phyloP scores from a whole-genome alignment of 2,329 filamentous ascomycete species.

The Helotiales sp. region DNA sequence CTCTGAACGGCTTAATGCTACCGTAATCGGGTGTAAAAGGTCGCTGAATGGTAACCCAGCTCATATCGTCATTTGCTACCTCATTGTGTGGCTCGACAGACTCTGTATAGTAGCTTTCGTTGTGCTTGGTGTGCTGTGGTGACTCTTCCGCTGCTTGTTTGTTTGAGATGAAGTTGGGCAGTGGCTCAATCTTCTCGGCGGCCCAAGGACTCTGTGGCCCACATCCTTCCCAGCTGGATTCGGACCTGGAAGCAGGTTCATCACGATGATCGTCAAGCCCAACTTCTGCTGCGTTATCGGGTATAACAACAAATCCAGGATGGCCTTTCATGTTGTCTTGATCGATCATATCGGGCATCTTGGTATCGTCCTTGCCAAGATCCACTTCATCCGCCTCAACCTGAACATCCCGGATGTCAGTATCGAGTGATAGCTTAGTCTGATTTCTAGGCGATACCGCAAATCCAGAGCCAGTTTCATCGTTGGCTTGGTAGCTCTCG shows the following conservation, averaged over 20 bases:
- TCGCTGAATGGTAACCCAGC: conserved; percentile 16
- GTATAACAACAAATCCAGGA: neutral
- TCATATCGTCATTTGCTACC: neutral
- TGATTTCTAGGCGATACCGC: neutral
- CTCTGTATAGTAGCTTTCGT: neutral
- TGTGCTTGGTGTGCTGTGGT: no score
- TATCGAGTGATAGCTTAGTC: neutral
- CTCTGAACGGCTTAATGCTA: conserved; percentile 32
- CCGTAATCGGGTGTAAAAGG: conserved; percentile 23
- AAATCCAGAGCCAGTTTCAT: neutral
- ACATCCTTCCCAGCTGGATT: conserved; percentile 24
- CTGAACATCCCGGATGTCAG: neutral
- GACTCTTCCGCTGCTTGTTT: neutral
- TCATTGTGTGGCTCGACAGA: neutral
- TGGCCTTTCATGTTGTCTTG: neutral
- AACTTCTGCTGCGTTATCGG: neutral
- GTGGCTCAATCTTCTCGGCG: conserved; percentile 18
- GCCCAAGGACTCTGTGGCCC: conserved; percentile 41
- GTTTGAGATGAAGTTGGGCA: neutral
- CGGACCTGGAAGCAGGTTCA: conserved; percentile 4
- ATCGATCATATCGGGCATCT: no score
- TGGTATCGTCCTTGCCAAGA: neutral
- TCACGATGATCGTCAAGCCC: neutral
- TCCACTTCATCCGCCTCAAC: neutral
- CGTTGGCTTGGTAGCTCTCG: neutral